These are phyloP conservation scores for Sanghuangporus sanghuang DNA, from an alignment of 1,284 basidiomycete genomes.

Conservation along the genomic window DNA sequence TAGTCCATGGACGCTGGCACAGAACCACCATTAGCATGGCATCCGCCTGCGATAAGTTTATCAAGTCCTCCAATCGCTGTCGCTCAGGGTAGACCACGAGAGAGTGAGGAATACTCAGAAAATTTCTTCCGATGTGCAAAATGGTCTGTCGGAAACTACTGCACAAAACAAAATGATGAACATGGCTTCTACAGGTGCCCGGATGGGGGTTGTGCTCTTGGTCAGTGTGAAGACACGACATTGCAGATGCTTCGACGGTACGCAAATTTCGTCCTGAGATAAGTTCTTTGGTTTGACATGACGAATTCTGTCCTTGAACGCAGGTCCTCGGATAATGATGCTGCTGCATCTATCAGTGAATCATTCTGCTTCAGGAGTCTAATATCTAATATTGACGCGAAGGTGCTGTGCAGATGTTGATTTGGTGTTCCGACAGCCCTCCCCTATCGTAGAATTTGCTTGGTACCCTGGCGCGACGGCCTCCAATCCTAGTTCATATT, in stretches of 20 bases:
- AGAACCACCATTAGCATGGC: not conserved
- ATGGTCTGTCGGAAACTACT: constrained; percentile 35
- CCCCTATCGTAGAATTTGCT: constrained; percentile 65
- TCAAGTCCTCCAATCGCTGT: not conserved
- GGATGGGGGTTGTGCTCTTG: constrained; percentile 54
- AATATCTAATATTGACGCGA: constrained; percentile 13
- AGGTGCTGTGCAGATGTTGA: not conserved
- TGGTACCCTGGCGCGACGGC: constrained; percentile 80
- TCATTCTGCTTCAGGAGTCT: not conserved
- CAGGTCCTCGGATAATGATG: not conserved
- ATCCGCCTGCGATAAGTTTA: not conserved
- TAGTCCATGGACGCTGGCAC: not conserved
- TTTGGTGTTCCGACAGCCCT: constrained; percentile 44
- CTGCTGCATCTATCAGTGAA: not conserved
- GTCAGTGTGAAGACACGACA: constrained; percentile 56
- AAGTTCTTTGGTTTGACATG: not conserved
- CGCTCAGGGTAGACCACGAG: constrained; percentile 1
- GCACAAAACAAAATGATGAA: constrained; percentile 7
- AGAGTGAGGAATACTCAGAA: constrained; percentile 13
- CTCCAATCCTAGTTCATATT: constrained; percentile 58
- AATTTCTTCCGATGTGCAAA: constrained; percentile 47
- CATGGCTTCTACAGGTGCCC: constrained; percentile 45
- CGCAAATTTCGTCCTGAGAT: not conserved
- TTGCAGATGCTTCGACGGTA: constrained; percentile 46
- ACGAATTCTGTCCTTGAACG: not conserved